Percentiles rank a stretch among this genome's conserved stretches.
These are phyloP conservation scores for Fusarium bulbicola DNA, from an alignment of 2,329 filamentous ascomycete species.

Conservation along the genomic window DNA sequence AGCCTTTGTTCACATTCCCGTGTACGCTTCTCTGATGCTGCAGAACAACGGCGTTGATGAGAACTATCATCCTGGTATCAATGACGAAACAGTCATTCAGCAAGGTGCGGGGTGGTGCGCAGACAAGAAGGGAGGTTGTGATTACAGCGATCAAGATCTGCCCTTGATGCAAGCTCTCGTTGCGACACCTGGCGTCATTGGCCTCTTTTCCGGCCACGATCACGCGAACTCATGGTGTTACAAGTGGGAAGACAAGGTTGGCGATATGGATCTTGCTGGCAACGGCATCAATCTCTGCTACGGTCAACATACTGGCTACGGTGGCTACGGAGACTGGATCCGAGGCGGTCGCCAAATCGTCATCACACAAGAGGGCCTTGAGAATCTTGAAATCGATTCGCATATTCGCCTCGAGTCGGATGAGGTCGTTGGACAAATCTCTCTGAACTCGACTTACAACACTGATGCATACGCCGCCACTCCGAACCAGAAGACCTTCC, in stretches of 20 bases:
- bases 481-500: constrained; percentile 48
- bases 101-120: constrained; percentile 57
- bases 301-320: constrained; percentile 74
- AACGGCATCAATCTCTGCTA: constrained; percentile 63
- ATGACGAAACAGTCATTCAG: constrained; percentile 54
- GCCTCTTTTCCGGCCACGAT: constrained; percentile 72
- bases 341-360: constrained; percentile 68
- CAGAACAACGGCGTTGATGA: constrained; percentile 47
- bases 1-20: constrained; percentile 60
- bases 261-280: constrained; percentile 58
- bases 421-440: constrained; percentile 59
- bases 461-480: constrained; percentile 61
- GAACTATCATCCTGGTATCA: constrained; percentile 55
- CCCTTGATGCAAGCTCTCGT: constrained; percentile 71
- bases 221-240: constrained; percentile 70
- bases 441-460: constrained; percentile 69
- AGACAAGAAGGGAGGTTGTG: constrained; percentile 50
- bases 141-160: constrained; percentile 61
- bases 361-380: constrained; percentile 54
- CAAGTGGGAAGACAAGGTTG: constrained; percentile 55
- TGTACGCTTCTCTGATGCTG: constrained; percentile 41
- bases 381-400: constrained; percentile 58
- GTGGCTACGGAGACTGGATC: constrained; percentile 72
- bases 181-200: constrained; percentile 63
- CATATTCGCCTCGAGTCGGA: constrained; percentile 70